Conservation (phyloP, 1,139 yeast genomes). For the Taiozyma sp. region DNA sequence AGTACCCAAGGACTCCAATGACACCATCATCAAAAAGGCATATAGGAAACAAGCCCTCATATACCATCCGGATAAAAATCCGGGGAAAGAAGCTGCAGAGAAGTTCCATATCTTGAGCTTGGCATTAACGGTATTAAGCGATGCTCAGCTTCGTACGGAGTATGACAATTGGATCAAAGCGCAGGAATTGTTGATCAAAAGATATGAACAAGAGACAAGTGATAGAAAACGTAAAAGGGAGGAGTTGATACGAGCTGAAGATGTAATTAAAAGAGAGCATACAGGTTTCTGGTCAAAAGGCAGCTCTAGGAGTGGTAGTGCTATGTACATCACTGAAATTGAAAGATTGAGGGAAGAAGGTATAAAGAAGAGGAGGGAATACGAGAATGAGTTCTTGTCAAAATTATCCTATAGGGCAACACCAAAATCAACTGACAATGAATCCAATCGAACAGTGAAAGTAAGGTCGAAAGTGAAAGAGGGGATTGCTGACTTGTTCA, state of each 20-base stretch:
- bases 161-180: conserved; percentile 47
- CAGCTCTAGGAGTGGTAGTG: conserved; percentile 4
- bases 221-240: conserved; percentile 19
- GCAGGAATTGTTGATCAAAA: conserved; percentile 2
- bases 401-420: conserved; percentile 1
- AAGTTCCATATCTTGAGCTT: conserved; percentile 76
- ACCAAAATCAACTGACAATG: neutral
- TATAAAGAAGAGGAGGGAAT: conserved; percentile 11
- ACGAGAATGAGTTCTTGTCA: conserved; percentile 9
- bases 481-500: conserved; percentile 17
- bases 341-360: conserved; percentile 23
- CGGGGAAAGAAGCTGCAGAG: conserved; percentile 75
- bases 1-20: conserved; percentile 58
- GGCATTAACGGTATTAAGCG: conserved; percentile 84
- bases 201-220: conserved; percentile 11
- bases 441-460: conserved; percentile 9
- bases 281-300: conserved; percentile 12
- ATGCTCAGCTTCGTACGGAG: conserved; percentile 88
- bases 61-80: conserved; percentile 91
- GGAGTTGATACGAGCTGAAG: conserved; percentile 20
- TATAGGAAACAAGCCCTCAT: conserved; percentile 78
- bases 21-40: conserved; percentile 74
- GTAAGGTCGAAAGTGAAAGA: conserved; percentile 21
- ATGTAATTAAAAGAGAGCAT: neutral
- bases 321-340: conserved; percentile 11